These are phyloP conservation scores for Melocanna baccifera DNA, from an alignment of 176 grass and related monocot species.

Conservation along the genomic window DNA sequence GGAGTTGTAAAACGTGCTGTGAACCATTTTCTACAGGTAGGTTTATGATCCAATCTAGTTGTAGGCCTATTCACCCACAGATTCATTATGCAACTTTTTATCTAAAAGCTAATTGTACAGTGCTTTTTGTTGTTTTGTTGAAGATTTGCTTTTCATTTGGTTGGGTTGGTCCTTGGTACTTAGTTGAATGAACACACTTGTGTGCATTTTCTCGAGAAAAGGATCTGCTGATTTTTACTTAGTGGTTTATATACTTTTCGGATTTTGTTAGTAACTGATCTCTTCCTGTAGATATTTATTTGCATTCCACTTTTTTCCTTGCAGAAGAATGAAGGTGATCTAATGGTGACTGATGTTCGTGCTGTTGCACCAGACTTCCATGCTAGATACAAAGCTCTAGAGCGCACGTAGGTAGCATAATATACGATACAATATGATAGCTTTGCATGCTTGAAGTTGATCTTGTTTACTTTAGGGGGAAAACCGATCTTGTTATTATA, in stretches of 20 bases:
- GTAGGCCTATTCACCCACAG: background rate
- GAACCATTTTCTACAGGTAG: slow-evolving; percentile 91
- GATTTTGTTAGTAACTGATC: slow-evolving; percentile 5
- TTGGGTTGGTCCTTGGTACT: background rate
- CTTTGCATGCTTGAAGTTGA: slow-evolving; percentile 15
- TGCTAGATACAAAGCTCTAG: slow-evolving; percentile 89
- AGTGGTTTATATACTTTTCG: background rate
- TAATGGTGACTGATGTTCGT: slow-evolving; percentile 84
- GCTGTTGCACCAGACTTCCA: slow-evolving; percentile 83
- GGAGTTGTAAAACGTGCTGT: slow-evolving; percentile 87
- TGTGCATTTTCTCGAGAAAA: background rate
- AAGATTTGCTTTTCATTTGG: background rate
- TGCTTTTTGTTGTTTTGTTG: background rate
- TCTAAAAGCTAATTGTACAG: background rate
- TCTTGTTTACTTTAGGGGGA: slow-evolving; percentile 8
- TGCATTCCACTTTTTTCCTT: slow-evolving; percentile 27
- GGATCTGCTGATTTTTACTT: background rate
- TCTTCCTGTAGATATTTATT: slow-evolving; percentile 30
- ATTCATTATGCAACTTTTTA: background rate
- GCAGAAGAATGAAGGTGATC: slow-evolving; percentile 93
- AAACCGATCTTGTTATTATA: slow-evolving; percentile 18
- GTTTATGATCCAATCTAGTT: slow-evolving; percentile 20
- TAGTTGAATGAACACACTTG: background rate
- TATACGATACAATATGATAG: slow-evolving; percentile 23
- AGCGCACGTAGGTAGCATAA: slow-evolving; percentile 81